Evolutionary conservation across 345 rosid genomes (phyloP), one percentile per base, ranked within the genome.

Genomic region (Moricandia arvensis): DNA sequence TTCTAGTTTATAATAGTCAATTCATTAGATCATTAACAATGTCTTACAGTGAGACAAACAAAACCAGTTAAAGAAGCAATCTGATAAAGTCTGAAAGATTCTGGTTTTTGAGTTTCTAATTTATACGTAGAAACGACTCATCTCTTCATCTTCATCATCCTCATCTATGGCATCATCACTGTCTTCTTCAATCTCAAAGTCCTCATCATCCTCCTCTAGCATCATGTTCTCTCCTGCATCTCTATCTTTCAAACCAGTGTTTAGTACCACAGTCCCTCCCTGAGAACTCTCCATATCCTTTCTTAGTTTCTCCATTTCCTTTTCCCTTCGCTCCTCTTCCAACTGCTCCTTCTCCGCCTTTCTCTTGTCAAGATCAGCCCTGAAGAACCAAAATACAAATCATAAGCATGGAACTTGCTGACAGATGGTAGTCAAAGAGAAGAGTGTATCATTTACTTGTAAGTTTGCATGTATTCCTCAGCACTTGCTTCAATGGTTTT

Each of bases 301-400:
- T 79, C 90, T 85, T 71, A 90, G 68, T 72, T 80, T 85, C 38
- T 88, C 91, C 90, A 88, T 85, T 84, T 80, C 85, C 41, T 79
- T 83, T 61, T 78, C 83, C 64, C 71, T 81, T 27, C 85, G 84
- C 47, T 82, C 91, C 81, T 87, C 96, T 76, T 88, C 93, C 72
- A 90, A 71, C 8, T 82, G 87, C 72, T 82, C 85, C 74, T 88
- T 90, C 66, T 90, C 96, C 12, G 83, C 87, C 72, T 83, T 82
- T 83, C 93, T 85, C 81, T 76, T 82, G 78, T 90, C 96, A 8
- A 90, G 89, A 59, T 90, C 96, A 83, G 89, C 87, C 85, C 96
- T 88, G 72, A 64, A 58, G 24, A 54, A 15, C 9, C 43, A 65
- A 65, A 34, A 65, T 37, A 49, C 43, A 34, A 4, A 58, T 8